Conservation (phyloP, 225 moss, liverwort and hornwort species). For the Sphagnum contortum region DNA sequence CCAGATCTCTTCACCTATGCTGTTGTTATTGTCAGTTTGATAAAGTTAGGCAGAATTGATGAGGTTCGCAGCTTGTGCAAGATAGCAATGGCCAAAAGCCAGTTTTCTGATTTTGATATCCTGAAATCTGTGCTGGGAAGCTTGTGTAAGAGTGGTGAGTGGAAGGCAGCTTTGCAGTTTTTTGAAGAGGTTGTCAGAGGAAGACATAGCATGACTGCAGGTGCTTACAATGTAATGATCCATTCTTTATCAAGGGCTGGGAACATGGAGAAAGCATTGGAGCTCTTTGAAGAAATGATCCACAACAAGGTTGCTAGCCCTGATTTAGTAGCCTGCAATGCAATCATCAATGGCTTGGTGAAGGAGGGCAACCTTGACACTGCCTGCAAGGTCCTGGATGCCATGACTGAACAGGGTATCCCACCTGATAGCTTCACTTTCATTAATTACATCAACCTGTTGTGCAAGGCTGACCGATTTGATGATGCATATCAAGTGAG, state of each 20-base stretch:
- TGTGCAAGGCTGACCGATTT: conserved; percentile 28
- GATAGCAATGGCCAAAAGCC: conserved; percentile 18
- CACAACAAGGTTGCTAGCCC: conserved; percentile 11
- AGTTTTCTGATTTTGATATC: conserved; percentile 29
- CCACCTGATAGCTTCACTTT: conserved; percentile 11
- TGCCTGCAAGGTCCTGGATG: conserved; percentile 21
- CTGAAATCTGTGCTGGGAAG: conserved; percentile 37
- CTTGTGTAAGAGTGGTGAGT: conserved; percentile 37
- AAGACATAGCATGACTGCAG: conserved; percentile 30
- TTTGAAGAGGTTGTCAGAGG: conserved; percentile 28
- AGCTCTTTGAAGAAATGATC: conserved; percentile 35
- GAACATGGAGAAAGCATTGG: conserved; percentile 24
- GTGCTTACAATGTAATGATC: conserved; percentile 40
- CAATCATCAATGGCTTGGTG: conserved; percentile 19
- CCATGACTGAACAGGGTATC: conserved; percentile 24
- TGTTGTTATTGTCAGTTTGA: conserved; percentile 15
- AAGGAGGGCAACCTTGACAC: conserved; percentile 19
- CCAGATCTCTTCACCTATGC: conserved; percentile 31
- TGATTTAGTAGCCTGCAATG: conserved; percentile 26
- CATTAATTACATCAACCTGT: conserved; percentile 25
- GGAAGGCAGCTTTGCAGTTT: conserved; percentile 34
- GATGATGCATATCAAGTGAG: conserved; percentile 31
- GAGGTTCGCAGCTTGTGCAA: conserved; percentile 25
- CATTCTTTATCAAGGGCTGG: conserved; percentile 31
- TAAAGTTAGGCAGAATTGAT: conserved; percentile 15